phyloP scores from a whole-genome alignment of 1,284 basidiomycete species.

The Golubevia pallescens region DNA sequence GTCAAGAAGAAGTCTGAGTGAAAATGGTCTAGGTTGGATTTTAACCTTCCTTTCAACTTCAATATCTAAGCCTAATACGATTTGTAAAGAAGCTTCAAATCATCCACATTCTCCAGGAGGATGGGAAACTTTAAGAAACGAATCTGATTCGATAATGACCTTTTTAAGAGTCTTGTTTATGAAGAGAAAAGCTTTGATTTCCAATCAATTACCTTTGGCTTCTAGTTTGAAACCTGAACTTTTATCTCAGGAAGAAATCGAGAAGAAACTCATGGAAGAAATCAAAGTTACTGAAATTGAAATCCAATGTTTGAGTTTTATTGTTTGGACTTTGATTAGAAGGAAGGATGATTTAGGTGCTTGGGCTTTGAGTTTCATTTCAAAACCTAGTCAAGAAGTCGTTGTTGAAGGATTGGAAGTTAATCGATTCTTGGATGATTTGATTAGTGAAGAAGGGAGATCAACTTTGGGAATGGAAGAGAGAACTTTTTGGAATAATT shows the following conservation, averaged over 20 bases:
- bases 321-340: background rate
- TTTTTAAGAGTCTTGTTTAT: slow-evolving; percentile 19
- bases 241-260: no score
- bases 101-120: slow-evolving; percentile 13
- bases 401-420: background rate
- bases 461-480: background rate
- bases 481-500: background rate
- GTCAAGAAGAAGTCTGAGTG: slow-evolving; percentile 29
- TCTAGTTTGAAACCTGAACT: no score
- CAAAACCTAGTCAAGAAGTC: background rate
- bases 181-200: no score
- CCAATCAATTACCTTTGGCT: no score
- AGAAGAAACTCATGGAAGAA: background rate
- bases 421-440: background rate
- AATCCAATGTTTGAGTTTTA: background rate
- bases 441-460: background rate
- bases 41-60: slow-evolving; percentile 6
- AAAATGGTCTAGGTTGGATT: slow-evolving; percentile 34
- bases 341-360: background rate
- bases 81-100: no score
- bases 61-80: background rate
- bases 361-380: background rate
- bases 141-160: slow-evolving; percentile 19
- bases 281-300: background rate
- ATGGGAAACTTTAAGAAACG: slow-evolving; percentile 29